Percentiles rank a stretch among this genome's conserved stretches.
Evolutionary conservation across 306 rosid genomes (phyloP).

Genomic region (Prunus mume): DNA sequence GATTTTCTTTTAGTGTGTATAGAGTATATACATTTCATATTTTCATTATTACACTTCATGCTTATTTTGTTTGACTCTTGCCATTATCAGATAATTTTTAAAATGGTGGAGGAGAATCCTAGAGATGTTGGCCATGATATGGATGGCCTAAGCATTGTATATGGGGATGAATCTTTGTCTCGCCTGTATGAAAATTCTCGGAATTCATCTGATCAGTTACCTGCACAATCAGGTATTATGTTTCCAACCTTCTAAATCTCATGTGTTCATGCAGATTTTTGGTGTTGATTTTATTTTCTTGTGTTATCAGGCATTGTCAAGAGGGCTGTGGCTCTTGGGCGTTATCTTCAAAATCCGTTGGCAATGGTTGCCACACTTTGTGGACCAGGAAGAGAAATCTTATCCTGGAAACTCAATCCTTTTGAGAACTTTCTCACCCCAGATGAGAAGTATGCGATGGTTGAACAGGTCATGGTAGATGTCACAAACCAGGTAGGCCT

Average conservation of each 20-base stretch:
- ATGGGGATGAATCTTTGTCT: slow-evolving; percentile 93
- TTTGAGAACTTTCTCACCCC: slow-evolving; percentile 77
- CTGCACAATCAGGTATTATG: slow-evolving; percentile 69
- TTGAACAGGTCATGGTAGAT: slow-evolving; percentile 95
- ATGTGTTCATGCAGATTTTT: neutral
- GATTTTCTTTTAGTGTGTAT: neutral
- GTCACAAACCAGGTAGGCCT: slow-evolving; percentile 93
- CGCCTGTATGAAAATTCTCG: slow-evolving; percentile 92
- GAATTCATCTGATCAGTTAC: slow-evolving; percentile 90
- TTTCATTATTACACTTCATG: neutral
- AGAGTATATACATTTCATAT: neutral
- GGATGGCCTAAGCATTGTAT: slow-evolving; percentile 94
- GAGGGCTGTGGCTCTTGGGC: slow-evolving; percentile 96
- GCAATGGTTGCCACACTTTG: slow-evolving; percentile 94
- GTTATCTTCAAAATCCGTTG: slow-evolving; percentile 94
- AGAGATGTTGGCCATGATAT: slow-evolving; percentile 98
- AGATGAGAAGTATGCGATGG: slow-evolving; percentile 84
- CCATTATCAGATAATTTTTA: slow-evolving; percentile 70
- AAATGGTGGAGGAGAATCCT: slow-evolving; percentile 99
- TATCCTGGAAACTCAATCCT: slow-evolving; percentile 85
- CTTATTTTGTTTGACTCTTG: slow-evolving; percentile 20
- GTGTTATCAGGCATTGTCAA: slow-evolving; percentile 79
- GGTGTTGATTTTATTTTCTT: slow-evolving; percentile 19
- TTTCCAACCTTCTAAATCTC: neutral
- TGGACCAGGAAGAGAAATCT: slow-evolving; percentile 87